phyloP scores from a whole-genome alignment of 75 land plant species.

The Sequoiadendron giganteum region DNA sequence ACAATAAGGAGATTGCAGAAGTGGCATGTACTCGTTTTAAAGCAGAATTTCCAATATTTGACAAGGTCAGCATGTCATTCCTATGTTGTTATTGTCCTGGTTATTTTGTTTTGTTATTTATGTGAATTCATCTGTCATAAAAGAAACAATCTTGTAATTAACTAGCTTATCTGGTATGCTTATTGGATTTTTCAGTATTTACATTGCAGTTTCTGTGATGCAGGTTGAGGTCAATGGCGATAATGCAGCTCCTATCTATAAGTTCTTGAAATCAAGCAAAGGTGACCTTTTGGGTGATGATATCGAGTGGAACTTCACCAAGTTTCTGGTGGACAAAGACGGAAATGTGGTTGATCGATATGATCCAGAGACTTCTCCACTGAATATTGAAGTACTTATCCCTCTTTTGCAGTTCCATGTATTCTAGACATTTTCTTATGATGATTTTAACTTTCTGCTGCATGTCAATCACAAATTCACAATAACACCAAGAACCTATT shows the following conservation, averaged over 20 bases:
- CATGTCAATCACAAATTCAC: not conserved
- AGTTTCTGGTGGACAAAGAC: conserved; percentile 72
- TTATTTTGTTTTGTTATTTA: not conserved
- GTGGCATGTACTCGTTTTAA: conserved; percentile 56
- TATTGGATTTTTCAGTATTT: not conserved
- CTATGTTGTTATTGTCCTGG: not conserved
- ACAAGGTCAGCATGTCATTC: conserved; percentile 38
- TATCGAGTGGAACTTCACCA: conserved; percentile 91
- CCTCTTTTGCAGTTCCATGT: not conserved
- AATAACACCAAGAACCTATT: not conserved
- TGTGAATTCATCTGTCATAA: not conserved
- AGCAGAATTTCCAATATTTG: conserved; percentile 75
- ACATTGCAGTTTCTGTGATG: not conserved
- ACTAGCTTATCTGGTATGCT: not conserved
- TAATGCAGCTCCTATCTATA: conserved; percentile 54
- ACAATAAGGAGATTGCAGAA: conserved; percentile 56
- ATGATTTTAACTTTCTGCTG: not conserved
- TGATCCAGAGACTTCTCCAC: conserved; percentile 68
- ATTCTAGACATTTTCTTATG: not conserved
- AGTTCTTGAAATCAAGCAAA: conserved; percentile 51
- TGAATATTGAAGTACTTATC: conserved; percentile 63
- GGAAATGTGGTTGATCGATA: conserved; percentile 75
- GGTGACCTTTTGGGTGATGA: conserved; percentile 63
- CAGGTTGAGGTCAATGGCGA: conserved; percentile 68
- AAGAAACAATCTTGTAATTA: not conserved